Evolutionary conservation across 1,139 yeast species (phyloP), one percentile per base, ranked within the genome.

Genomic region (Oligophagozyma castellii): DNA sequence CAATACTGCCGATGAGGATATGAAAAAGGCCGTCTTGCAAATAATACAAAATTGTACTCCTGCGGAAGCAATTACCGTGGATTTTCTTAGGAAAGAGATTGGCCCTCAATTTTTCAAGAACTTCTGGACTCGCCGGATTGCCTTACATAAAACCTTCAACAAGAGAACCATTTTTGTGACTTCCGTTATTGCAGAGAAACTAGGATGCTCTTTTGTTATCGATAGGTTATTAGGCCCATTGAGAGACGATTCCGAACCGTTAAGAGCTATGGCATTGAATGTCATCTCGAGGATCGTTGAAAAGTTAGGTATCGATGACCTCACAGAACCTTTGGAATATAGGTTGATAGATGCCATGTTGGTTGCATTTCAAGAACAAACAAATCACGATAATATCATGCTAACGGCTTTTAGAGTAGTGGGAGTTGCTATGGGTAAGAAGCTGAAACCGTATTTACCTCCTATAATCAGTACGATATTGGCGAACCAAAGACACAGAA

Each of bases 281-380:
- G 67, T 94, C 0, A 59, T 77, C 1, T 64, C 68, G 32, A 63
- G 58, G 36, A 61, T 71, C 2, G 53, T 73, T 1, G 46, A 55
- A 2, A 40, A 56, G 4, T 42, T 62, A 4, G 54, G 78, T 1
- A 61, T 70, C 1, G 57, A 61, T 5, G 77, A 70, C 29, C 46
- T 75, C 16, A 58, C 67, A 18, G 73, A 64, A 26, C 57, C 76
- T 32, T 52, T 74, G 10, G 94, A 83, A 40, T 67, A 70, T 26
- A 58, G 73, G 26, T 58, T 89, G 24, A 64, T 89, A 7, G 96
- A 89, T 54, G 93, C 93, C 1, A 61, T 83, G 2, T 54, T 86
- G n/a, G 73, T 66, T 35, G 84, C 94, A 0, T 79, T 80, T 48
- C 94, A 83, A 51, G 83, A 80, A 35, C 95, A 84, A 44, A 61